A percentile compares a stretch with the other conserved stretches of the same genome.
Evolutionary conservation across 2,329 filamentous ascomycete species (phyloP).

Genomic region (Geosmithia morbida): DNA sequence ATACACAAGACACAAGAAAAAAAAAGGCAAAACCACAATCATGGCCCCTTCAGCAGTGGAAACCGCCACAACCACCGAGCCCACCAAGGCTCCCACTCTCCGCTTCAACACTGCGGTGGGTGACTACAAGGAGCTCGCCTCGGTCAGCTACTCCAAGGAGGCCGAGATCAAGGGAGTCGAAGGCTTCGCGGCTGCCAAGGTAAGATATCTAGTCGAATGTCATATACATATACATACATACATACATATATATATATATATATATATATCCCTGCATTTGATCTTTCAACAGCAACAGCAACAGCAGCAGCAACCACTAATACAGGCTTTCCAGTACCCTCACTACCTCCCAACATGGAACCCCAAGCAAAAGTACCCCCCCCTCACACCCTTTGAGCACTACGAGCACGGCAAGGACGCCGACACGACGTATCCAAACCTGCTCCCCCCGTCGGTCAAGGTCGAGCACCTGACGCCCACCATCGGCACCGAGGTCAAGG

Average conservation of each 20-base stretch:
- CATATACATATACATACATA: too few relatives aligned
- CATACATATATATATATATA: too few relatives aligned
- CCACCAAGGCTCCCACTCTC: neutral
- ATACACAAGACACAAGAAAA: neutral
- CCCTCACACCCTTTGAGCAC: constrained; percentile 56
- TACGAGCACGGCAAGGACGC: constrained; percentile 65
- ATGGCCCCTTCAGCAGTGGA: neutral
- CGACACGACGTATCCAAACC: constrained; percentile 52
- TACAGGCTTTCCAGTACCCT: constrained; percentile 34
- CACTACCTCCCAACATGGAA: constrained; percentile 65
- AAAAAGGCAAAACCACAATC: neutral
- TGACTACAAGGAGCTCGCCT: constrained; percentile 14
- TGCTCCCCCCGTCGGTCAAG: constrained; percentile 38
- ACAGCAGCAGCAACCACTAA: too few relatives aligned
- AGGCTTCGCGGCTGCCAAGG: constrained; percentile 7
- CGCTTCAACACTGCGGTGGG: neutral
- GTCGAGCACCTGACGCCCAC: constrained; percentile 53
- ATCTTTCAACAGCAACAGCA: neutral
- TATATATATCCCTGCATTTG: too few relatives aligned
- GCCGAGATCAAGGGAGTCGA: constrained; percentile 10
- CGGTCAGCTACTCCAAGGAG: constrained; percentile 10
- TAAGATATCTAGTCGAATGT: neutral
- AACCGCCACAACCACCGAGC: neutral
- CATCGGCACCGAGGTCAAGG: constrained; percentile 58
- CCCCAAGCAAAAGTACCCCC: constrained; percentile 46